Percentiles rank a stretch among this genome's conserved stretches.
phyloP scores from a whole-genome alignment of 2,329 filamentous ascomycete species.

The Lojkania enalia region DNA sequence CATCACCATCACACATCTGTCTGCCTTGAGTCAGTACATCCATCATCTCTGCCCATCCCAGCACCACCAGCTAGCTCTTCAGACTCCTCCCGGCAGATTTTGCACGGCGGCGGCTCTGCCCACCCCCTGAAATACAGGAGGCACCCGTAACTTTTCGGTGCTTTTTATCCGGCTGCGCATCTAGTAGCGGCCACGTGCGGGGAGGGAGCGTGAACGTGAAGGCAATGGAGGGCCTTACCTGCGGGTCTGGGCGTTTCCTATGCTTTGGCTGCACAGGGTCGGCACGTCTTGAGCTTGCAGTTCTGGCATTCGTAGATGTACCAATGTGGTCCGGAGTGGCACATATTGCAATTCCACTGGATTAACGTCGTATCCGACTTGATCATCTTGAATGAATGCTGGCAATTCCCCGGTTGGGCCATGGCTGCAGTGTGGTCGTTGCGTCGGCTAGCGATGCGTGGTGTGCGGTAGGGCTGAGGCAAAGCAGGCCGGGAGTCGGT shows the following conservation, averaged over 20 bases:
- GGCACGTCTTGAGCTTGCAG: conserved; percentile 57
- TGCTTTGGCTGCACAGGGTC: conserved; percentile 51
- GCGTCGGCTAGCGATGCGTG: conserved; percentile 15
- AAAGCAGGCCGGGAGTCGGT: conserved; percentile 7
- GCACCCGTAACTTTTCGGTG: no score
- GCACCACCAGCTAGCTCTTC: no score
- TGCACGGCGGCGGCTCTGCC: no score
- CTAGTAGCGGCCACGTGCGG: conserved; percentile 12
- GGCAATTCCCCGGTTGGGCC: conserved; percentile 53
- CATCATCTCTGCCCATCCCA: no score
- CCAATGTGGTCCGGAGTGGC: conserved; percentile 55
- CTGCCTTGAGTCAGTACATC: no score
- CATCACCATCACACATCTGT: no score
- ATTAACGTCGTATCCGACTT: conserved; percentile 57
- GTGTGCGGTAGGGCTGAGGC: conserved; percentile 15
- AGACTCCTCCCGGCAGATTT: no score
- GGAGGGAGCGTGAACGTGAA: no score
- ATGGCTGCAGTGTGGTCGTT: conserved; percentile 45
- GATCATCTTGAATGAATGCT: conserved; percentile 55
- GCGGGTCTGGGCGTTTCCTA: no score
- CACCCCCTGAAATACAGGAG: conserved; percentile 15
- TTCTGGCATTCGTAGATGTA: conserved; percentile 56
- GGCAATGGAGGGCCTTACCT: conserved; percentile 10
- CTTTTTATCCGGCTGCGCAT: no score
- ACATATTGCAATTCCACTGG: conserved; percentile 57